A percentile compares a stretch with the other conserved stretches of the same genome.
These are phyloP conservation scores for Melaleuca quinquenervia DNA, from an alignment of 345 rosid genomes.

Conservation along the genomic window DNA sequence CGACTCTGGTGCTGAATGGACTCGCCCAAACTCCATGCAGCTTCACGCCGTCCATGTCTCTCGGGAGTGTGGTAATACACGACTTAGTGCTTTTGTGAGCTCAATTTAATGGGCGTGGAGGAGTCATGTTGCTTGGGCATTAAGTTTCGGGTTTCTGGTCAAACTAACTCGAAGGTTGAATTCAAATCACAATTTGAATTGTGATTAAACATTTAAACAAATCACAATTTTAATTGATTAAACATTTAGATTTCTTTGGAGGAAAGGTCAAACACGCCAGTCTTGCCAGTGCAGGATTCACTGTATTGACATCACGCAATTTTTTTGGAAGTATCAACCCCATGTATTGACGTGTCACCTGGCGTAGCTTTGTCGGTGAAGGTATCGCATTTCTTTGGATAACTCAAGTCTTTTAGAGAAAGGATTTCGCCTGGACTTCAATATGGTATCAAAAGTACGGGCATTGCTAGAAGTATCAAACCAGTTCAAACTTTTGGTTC, in stretches of 20 bases:
- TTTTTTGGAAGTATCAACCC: background rate
- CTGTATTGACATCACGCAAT: background rate
- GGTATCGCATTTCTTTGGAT: background rate
- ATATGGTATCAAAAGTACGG: background rate
- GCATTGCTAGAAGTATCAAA: background rate
- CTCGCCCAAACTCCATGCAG: conserved; percentile 15
- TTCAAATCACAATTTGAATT: background rate
- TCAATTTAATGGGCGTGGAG: background rate
- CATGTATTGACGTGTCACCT: background rate
- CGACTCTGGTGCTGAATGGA: conserved; percentile 13
- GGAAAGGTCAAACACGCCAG: background rate
- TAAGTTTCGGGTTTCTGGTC: background rate
- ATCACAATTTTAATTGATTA: no score
- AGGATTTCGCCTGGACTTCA: background rate
- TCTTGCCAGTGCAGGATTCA: background rate
- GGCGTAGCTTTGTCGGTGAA: background rate
- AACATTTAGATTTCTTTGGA: background rate
- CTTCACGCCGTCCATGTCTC: conserved; percentile 8
- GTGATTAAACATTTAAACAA: no score
- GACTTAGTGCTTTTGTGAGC: background rate
- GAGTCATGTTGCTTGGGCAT: background rate
- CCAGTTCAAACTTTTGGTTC: background rate
- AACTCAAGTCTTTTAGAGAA: background rate
- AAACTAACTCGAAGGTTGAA: background rate
- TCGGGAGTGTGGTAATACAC: background rate